Evolutionary conservation across 345 rosid species (phyloP).

Genomic region (Cardamine chenopodiifolia): DNA sequence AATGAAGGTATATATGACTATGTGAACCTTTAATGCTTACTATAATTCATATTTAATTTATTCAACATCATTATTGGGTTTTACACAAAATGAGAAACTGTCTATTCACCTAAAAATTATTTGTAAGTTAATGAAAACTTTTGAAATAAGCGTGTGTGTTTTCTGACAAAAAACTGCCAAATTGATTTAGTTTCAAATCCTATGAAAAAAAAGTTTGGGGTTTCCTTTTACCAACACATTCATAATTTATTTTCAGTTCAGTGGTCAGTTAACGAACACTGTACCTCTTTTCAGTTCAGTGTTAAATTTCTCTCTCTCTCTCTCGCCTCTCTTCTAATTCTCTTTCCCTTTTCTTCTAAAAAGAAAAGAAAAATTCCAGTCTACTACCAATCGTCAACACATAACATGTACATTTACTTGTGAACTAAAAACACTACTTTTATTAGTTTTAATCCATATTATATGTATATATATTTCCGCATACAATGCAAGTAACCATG

Average conservation of each 20-base stretch:
- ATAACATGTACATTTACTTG: neutral
- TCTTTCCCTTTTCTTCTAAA: constrained; percentile 16
- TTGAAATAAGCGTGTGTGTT: neutral
- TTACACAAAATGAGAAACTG: constrained; percentile 39
- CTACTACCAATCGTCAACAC: neutral
- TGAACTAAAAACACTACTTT: neutral
- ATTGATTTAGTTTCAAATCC: constrained; percentile 46
- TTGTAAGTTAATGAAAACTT: constrained; percentile 28
- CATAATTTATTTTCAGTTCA: constrained; percentile 43
- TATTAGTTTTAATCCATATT: neutral
- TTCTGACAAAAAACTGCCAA: constrained; percentile 40
- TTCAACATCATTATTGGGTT: constrained; percentile 18
- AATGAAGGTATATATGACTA: neutral
- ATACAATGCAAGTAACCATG: neutral
- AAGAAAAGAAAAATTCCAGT: neutral
- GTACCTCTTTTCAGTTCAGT: constrained; percentile 40
- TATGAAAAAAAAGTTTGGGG: constrained; percentile 41
- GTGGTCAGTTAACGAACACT: constrained; percentile 43
- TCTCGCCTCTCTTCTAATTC: neutral
- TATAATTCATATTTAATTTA: neutral
- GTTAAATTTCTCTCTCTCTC: constrained; percentile 23
- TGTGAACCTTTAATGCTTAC: constrained; percentile 18
- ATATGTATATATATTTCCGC: neutral
- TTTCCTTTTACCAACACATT: constrained; percentile 40
- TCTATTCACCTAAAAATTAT: constrained; percentile 39